Conservation (phyloP, 2,329 filamentous ascomycete species). For the Cordyceps fumosorosea region DNA sequence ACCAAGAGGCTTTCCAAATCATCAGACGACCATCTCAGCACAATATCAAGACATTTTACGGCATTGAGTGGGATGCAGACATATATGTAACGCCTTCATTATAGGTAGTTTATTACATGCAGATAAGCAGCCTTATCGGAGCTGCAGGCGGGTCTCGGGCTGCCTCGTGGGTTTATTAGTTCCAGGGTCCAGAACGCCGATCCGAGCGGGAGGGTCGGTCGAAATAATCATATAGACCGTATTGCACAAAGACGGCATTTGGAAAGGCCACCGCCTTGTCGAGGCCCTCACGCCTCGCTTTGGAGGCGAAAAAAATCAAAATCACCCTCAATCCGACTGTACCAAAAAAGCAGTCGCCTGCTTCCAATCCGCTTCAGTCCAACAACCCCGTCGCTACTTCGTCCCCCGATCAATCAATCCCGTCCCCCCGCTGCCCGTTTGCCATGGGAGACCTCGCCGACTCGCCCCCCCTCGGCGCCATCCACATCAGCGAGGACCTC, state of each 20-base stretch:
- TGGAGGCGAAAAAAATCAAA: neutral
- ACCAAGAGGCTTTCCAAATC: too few species aligned
- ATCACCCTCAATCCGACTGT: too few species aligned
- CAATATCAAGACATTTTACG: too few species aligned
- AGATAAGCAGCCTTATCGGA: slow-evolving; percentile 3
- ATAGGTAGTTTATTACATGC: neutral
- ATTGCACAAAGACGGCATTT: slow-evolving; percentile 13
- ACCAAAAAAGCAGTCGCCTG: neutral
- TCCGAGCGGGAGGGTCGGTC: neutral
- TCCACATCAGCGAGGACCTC: slow-evolving; percentile 47
- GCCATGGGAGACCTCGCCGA: neutral
- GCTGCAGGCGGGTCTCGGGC: neutral
- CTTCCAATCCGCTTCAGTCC: neutral
- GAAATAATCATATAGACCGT: slow-evolving; percentile 12
- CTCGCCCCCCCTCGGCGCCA: slow-evolving; percentile 42
- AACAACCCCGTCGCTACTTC: neutral
- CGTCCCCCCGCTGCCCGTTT: neutral
- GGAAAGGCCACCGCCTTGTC: neutral
- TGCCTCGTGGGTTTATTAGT: neutral
- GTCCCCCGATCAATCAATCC: neutral
- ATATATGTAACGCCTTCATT: neutral
- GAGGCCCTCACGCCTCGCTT: neutral
- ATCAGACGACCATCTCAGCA: too few species aligned
- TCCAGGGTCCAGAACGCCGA: slow-evolving; percentile 12
- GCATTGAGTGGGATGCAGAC: too few species aligned